Conservation (phyloP, 1,139 yeast species). For the Candida pseudocylindracea region DNA sequence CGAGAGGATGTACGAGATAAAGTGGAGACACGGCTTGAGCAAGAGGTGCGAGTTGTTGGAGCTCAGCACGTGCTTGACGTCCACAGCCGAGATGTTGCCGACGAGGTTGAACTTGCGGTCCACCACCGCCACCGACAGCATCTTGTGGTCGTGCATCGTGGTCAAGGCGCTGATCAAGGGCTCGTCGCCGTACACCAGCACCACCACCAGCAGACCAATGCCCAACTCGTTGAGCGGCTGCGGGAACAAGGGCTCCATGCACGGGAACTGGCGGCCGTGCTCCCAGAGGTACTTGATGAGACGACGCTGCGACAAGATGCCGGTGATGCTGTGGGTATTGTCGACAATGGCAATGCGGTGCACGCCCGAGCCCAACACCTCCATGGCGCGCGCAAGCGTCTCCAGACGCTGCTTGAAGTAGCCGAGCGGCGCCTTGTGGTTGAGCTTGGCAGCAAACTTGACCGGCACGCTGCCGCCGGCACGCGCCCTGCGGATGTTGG, state of each 20-base stretch:
- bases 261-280: conserved; percentile 67
- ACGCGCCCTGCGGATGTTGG: conserved; percentile 25
- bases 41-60: conserved; percentile 68
- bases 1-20: conserved; percentile 66
- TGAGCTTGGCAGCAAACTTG: conserved; percentile 50
- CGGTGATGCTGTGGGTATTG: conserved; percentile 26
- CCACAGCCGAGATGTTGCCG: conserved; percentile 88
- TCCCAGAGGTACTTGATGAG: conserved; percentile 73
- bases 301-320: conserved; percentile 78
- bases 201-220: conserved; percentile 50
- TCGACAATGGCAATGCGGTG: conserved; percentile 77
- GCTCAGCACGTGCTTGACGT: conserved; percentile 69
- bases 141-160: conserved; percentile 67
- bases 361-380: conserved; percentile 75
- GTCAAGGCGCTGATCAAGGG: conserved; percentile 67
- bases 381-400: conserved; percentile 51
- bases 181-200: conserved; percentile 71
- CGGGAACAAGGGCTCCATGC: conserved; percentile 52
- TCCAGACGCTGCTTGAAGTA: conserved; percentile 42
- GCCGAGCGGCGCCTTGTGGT: conserved; percentile 74
- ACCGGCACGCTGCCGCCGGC: conserved; percentile 61
- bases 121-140: conserved; percentile 86
- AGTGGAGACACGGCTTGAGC: conserved; percentile 67
- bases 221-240: conserved; percentile 41
- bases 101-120: conserved; percentile 53